These are phyloP conservation scores for Aspergillus indologenus DNA, from an alignment of 495 filamentous ascomycete species.

Conservation along the genomic window DNA sequence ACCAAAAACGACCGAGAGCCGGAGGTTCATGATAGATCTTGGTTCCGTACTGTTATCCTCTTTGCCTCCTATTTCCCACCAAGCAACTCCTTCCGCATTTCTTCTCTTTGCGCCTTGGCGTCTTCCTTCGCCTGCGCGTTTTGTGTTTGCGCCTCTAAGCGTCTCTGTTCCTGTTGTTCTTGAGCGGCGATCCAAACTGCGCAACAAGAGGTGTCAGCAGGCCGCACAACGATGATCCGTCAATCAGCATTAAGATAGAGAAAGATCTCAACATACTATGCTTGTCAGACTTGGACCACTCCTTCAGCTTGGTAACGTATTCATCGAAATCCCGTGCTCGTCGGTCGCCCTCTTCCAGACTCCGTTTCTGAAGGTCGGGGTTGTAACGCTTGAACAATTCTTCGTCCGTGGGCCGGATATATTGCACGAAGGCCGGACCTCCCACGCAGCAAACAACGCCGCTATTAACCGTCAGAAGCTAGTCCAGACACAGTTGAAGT, in stretches of 20 bases:
- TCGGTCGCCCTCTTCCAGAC: slow-evolving; percentile 67
- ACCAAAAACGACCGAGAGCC: background rate
- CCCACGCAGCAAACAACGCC: slow-evolving; percentile 68
- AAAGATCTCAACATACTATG: slow-evolving; percentile 54
- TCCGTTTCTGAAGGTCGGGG: slow-evolving; percentile 83
- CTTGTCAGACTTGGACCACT: slow-evolving; percentile 87
- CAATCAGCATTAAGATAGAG: background rate
- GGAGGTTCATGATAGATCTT: too few species aligned
- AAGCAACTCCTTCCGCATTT: slow-evolving; percentile 52
- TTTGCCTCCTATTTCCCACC: slow-evolving; percentile 36
- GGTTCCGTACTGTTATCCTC: too few species aligned
- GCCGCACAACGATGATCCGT: too few species aligned
- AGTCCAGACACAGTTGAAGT: background rate
- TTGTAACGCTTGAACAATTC: slow-evolving; percentile 92
- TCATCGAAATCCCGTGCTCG: slow-evolving; percentile 82
- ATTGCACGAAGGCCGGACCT: slow-evolving; percentile 80
- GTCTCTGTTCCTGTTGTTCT: slow-evolving; percentile 56
- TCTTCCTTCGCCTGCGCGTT: slow-evolving; percentile 52
- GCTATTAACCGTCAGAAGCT: slow-evolving; percentile 40
- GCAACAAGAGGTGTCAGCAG: too few species aligned
- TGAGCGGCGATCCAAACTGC: slow-evolving; percentile 73
- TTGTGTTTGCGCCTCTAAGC: slow-evolving; percentile 37
- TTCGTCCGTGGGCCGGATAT: slow-evolving; percentile 80
- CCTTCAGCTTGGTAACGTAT: slow-evolving; percentile 77
- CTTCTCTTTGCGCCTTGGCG: slow-evolving; percentile 49